phyloP scores from a whole-genome alignment of 2,329 filamentous ascomycete species.

The Didymella segeticola region DNA sequence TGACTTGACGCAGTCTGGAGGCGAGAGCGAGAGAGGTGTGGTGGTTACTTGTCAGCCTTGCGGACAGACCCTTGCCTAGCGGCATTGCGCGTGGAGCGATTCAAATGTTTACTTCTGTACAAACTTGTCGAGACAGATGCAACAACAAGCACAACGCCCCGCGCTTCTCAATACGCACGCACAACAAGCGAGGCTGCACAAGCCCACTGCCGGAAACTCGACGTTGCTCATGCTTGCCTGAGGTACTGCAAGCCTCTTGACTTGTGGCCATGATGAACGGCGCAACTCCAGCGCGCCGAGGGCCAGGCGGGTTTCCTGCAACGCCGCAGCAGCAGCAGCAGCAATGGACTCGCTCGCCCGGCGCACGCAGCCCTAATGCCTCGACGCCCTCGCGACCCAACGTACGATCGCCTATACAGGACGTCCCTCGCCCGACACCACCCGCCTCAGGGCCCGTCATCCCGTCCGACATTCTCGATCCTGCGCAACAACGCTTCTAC shows the following conservation, averaged over 20 bases:
- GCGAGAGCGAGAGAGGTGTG: not conserved
- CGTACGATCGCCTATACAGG: constrained; percentile 42
- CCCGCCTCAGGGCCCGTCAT: constrained; percentile 69
- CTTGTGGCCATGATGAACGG: constrained; percentile 73
- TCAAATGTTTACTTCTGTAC: constrained; percentile 16
- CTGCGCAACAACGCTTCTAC: constrained; percentile 89
- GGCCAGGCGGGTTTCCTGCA: constrained; percentile 77
- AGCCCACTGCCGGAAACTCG: not conserved
- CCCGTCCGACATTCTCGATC: constrained; percentile 81
- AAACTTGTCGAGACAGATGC: not conserved
- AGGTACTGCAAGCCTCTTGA: constrained; percentile 1
- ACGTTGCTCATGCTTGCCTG: constrained; percentile 4
- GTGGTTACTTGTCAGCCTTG: constrained; percentile 1
- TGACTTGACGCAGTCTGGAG: not conserved
- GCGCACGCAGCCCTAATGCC: constrained; percentile 31
- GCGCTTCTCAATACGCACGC: not conserved
- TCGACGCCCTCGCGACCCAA: constrained; percentile 41
- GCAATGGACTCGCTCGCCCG: constrained; percentile 42
- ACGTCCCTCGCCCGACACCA: constrained; percentile 36
- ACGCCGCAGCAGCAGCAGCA: constrained; percentile 69
- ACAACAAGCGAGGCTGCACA: constrained; percentile 1
- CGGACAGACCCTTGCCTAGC: constrained; percentile 6
- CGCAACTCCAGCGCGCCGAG: constrained; percentile 73
- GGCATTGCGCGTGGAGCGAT: constrained; percentile 8
- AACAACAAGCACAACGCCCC: constrained; percentile 15